Evolutionary conservation across 176 grass and related monocot species (phyloP), one percentile per base, ranked within the genome.

Genomic region (Olyra latifolia): DNA sequence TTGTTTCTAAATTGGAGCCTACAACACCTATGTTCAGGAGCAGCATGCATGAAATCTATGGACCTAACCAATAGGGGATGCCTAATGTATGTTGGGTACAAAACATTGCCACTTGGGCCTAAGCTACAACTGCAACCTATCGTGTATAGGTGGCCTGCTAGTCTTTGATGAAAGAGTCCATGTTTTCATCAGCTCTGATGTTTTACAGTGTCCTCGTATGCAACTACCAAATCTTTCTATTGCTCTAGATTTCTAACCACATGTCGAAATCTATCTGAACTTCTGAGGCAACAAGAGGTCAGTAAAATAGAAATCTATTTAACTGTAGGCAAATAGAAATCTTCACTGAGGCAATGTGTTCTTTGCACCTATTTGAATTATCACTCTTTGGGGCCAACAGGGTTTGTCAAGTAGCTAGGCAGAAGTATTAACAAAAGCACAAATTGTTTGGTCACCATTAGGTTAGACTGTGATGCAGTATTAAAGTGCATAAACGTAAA

Each of bases 11-110:
- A 72, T 16, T 65, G 60, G 2, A 68, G 7, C n/a, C 50, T 57
- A 45, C 38, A 70, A 9, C 42, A 72, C 30, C 28, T 6, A 25
- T 41, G 22, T 29, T 14, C 71, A 44, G 16, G 16, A 39, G 70
- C 23, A 46, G 66, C 11, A 55, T 13, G 47, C 59, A 74, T 15
- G 50, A 46, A 40, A 40, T 23, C 38, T 32, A 30, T 9, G 16
- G 15, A 46, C 16, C 60, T 53, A 48, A 29, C 19, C 28, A 49
- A 32, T 11, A 32, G 48, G 14, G 29, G 76, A 75, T 80, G 30
- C 17, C 52, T 16, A 38, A 49, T 23, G 69, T 65, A 22, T 60
- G 41, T 88, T 55, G 17, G 69, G 44, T 75, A 62, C 52, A 68
- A 71, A 60, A 79, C 11, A 60, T 8, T 72, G 32, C 71, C 42